phyloP scores from a whole-genome alignment of 345 rosid genomes.

The Cochlearia excelsa region DNA sequence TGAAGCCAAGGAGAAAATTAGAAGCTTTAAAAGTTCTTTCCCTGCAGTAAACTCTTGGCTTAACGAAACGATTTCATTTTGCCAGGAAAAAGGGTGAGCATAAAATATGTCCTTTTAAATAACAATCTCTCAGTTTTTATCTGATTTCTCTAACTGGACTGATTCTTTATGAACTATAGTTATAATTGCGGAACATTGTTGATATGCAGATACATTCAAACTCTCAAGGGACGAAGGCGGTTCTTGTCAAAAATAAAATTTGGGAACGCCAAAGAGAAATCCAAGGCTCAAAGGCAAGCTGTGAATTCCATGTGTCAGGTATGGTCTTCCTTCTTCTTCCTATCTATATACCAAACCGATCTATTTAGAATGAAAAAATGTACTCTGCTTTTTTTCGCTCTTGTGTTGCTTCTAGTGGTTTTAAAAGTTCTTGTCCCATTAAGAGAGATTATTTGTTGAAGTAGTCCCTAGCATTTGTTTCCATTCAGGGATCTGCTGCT shows the following conservation, averaged over 20 bases:
- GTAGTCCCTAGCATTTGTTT: conserved; percentile 12
- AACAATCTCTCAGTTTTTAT: too few species aligned
- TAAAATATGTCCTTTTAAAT: background rate
- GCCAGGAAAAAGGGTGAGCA: conserved; percentile 75
- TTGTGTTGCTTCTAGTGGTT: conserved; percentile 13
- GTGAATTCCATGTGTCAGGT: conserved; percentile 99
- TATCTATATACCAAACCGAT: background rate
- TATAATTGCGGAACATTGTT: conserved; percentile 9
- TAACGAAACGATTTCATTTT: conserved; percentile 55
- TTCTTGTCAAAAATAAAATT: conserved; percentile 88
- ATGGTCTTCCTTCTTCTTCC: conserved; percentile 14
- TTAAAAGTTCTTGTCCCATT: background rate
- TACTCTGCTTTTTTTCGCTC: conserved; percentile 2
- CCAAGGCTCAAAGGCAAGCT: conserved; percentile 96
- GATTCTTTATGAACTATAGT: conserved; percentile 7
- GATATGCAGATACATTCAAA: conserved; percentile 71
- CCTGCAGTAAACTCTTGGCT: conserved; percentile 92
- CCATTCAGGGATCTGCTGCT: conserved; percentile 86
- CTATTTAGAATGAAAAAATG: background rate
- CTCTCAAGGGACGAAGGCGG: conserved; percentile 88
- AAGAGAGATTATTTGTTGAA: background rate
- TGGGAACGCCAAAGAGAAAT: conserved; percentile 75
- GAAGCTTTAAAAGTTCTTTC: conserved; percentile 73
- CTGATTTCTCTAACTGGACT: background rate
- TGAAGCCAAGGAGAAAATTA: conserved; percentile 82